A percentile compares a stretch with the other conserved stretches of the same genome.
These are phyloP conservation scores for Trichosporon faecale DNA, from an alignment of 1,284 basidiomycete genomes.

Conservation along the genomic window DNA sequence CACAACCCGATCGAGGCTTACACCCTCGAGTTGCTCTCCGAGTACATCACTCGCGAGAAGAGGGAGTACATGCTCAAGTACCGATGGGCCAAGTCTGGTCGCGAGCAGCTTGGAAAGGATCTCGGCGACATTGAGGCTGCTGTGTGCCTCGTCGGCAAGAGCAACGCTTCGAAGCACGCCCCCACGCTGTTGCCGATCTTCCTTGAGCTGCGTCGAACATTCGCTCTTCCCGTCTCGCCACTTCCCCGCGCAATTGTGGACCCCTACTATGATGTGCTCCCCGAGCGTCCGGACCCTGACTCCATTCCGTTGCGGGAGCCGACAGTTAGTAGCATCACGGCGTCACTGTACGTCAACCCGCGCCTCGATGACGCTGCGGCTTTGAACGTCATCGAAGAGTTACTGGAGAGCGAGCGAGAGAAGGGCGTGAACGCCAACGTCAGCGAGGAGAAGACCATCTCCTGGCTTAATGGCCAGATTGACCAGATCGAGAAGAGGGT, in stretches of 20 bases:
- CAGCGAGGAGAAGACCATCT: conserved; percentile 29
- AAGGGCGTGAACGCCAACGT: conserved; percentile 46
- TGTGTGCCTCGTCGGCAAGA: conserved; percentile 33
- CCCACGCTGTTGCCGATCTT: conserved; percentile 39
- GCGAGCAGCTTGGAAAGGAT: conserved; percentile 46
- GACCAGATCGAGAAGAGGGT: conserved; percentile 42
- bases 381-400: conserved; percentile 41
- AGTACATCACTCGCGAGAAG: conserved; percentile 49
- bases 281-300: conserved; percentile 45
- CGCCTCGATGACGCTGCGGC: conserved; percentile 40
- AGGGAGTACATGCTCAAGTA: conserved; percentile 50
- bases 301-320: conserved; percentile 42
- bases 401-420: conserved; percentile 48
- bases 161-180: conserved; percentile 26
- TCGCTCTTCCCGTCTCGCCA: conserved; percentile 36
- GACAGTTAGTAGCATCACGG: conserved; percentile 47
- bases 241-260: conserved; percentile 34
- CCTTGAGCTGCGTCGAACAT: conserved; percentile 40
- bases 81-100: conserved; percentile 49
- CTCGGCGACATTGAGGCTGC: conserved; percentile 49
- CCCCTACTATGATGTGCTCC: conserved; percentile 40
- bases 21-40: conserved; percentile 46
- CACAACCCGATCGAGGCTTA: conserved; percentile 38
- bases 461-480: conserved; percentile 33
- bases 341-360: conserved; percentile 49